A percentile compares a stretch with the other conserved stretches of the same genome.
phyloP scores from a whole-genome alignment of 2,329 filamentous ascomycete genomes.

The Plenodomus biglobosus region DNA sequence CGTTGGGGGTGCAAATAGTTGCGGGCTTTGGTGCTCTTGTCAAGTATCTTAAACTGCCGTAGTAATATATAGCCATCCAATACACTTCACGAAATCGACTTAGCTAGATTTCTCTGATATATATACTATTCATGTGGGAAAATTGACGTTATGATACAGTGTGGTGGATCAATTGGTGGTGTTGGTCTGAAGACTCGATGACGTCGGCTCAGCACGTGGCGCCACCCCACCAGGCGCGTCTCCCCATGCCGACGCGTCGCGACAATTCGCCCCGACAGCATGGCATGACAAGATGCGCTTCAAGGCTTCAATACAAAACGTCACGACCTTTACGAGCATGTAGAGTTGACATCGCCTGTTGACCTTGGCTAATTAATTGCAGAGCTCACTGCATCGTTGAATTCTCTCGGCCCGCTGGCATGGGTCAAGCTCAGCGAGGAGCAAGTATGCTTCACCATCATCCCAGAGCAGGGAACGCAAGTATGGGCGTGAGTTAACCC shows the following conservation, averaged over 20 bases:
- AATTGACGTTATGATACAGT: no score
- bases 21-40: no score
- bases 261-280: conserved; percentile 20
- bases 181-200: no score
- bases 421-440: conserved; percentile 90
- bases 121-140: no score
- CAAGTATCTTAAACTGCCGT: no score
- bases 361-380: not conserved
- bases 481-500: conserved; percentile 78
- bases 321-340: conserved; percentile 57
- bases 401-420: conserved; percentile 75
- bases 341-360: not conserved
- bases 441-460: conserved; percentile 88
- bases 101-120: no score
- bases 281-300: conserved; percentile 51
- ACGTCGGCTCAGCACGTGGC: conserved; percentile 10
- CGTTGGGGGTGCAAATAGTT: no score
- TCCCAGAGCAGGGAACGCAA: conserved; percentile 91
- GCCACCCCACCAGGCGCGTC: conserved; percentile 6
- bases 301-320: conserved; percentile 55
- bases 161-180: no score
- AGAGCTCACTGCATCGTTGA: conserved; percentile 65
- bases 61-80: no score
- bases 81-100: no score
- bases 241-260: conserved; percentile 19